These are phyloP conservation scores for Daldinia eschscholtzii DNA, from an alignment of 2,329 filamentous ascomycete genomes.

Conservation along the genomic window DNA sequence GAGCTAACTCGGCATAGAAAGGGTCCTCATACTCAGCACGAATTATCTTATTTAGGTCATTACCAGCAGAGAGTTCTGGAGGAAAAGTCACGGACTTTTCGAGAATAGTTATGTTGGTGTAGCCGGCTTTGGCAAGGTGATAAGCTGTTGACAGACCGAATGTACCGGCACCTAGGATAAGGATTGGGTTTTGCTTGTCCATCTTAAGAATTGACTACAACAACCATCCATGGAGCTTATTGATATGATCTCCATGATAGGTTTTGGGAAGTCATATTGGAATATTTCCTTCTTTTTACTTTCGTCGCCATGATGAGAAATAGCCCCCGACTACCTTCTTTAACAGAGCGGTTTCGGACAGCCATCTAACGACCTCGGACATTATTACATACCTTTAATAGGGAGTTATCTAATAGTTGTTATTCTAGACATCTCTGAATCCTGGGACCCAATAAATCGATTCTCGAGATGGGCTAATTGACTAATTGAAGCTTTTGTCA, in stretches of 20 bases:
- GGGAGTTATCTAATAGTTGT: background rate
- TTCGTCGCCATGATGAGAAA: background rate
- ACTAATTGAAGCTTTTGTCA: conserved; percentile 4
- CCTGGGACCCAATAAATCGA: background rate
- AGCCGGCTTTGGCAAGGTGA: conserved; percentile 56
- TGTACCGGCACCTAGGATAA: conserved; percentile 56
- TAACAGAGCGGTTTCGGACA: conserved; percentile 32
- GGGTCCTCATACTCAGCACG: conserved; percentile 69
- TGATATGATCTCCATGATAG: background rate
- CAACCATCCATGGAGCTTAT: background rate
- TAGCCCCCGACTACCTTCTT: conserved; percentile 3
- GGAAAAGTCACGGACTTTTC: conserved; percentile 54
- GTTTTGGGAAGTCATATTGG: conserved; percentile 15
- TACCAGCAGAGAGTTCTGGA: conserved; percentile 64
- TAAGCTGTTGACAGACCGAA: conserved; percentile 56
- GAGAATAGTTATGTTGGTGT: conserved; percentile 58
- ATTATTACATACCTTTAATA: conserved; percentile 12
- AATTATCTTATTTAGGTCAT: conserved; percentile 73
- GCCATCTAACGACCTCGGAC: conserved; percentile 19
- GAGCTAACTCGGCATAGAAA: conserved; percentile 67
- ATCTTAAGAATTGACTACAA: conserved; percentile 9
- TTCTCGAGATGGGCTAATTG: background rate
- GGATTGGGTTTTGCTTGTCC: conserved; percentile 43
- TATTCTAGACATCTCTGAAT: background rate
- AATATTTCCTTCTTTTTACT: conserved; percentile 29